Conservation (phyloP, 177 flowering plant species). For the Vitis hybrid region DNA sequence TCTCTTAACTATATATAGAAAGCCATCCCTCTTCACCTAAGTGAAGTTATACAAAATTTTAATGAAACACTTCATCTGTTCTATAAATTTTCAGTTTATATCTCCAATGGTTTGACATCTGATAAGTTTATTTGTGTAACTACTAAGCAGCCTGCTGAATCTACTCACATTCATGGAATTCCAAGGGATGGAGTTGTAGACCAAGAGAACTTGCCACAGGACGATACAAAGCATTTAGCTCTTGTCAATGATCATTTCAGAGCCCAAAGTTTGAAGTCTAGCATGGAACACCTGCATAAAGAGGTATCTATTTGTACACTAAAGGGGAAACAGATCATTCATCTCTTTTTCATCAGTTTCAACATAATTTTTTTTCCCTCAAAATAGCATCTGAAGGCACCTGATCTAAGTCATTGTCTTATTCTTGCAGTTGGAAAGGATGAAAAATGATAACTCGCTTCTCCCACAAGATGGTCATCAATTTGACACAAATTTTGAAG, state of each 20-base stretch:
- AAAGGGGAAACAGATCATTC: slow-evolving; percentile 1
- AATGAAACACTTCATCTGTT: too few species aligned
- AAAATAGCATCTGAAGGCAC: not conserved
- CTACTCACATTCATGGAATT: slow-evolving; percentile 24
- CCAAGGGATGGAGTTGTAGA: slow-evolving; percentile 19
- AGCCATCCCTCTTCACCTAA: too few species aligned
- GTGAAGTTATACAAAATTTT: too few species aligned
- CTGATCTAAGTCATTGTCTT: not conserved
- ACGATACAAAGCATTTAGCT: slow-evolving; percentile 32
- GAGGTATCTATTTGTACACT: slow-evolving; percentile 50
- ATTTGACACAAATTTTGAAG: slow-evolving; percentile 35
- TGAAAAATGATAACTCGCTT: slow-evolving; percentile 77
- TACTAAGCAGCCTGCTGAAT: slow-evolving; percentile 37
- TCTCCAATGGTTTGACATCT: not conserved
- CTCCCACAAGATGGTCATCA: slow-evolving; percentile 32
- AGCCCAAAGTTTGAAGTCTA: slow-evolving; percentile 51
- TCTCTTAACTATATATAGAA: too few species aligned
- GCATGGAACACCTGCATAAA: slow-evolving; percentile 68
- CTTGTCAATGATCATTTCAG: slow-evolving; percentile 34
- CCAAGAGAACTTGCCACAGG: slow-evolving; percentile 23
- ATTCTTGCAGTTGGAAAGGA: slow-evolving; percentile 75
- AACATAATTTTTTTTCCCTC: too few species aligned
- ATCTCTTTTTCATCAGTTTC: not conserved
- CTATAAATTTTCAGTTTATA: not conserved
- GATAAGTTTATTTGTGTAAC: not conserved